Conservation (phyloP, 2,329 filamentous ascomycete genomes). For the Verticillium isaacii region DNA sequence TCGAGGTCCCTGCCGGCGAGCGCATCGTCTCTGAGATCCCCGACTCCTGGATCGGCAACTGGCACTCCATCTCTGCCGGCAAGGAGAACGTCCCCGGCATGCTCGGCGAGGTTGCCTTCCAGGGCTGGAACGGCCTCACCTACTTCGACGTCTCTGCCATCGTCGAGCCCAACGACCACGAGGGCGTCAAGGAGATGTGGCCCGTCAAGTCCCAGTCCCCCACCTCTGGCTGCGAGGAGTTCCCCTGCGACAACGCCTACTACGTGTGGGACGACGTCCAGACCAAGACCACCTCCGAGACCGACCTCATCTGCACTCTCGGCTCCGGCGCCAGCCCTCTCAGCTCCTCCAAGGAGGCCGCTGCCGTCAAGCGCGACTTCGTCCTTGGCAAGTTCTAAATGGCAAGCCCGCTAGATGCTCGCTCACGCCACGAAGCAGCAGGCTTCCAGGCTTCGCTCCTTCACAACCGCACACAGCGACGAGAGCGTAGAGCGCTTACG, state of each 20-base stretch:
- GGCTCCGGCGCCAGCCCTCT: conserved; percentile 27
- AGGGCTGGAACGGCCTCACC: conserved; percentile 41
- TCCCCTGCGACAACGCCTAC: conserved; percentile 52
- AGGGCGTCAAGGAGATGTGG: conserved; percentile 52
- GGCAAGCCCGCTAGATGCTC: neutral
- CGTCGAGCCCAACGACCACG: conserved; percentile 42
- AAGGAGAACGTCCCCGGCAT: conserved; percentile 38
- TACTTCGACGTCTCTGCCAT: conserved; percentile 59
- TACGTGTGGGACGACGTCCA: conserved; percentile 49
- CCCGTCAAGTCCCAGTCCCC: conserved; percentile 29
- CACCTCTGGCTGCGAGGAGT: conserved; percentile 45
- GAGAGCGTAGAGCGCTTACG: neutral
- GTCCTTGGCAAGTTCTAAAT: conserved; percentile 26
- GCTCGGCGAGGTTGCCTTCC: conserved; percentile 47
- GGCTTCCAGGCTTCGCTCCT: neutral
- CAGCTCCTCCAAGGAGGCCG: conserved; percentile 2
- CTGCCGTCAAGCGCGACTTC: conserved; percentile 23
- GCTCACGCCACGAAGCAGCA: neutral
- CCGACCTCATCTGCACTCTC: conserved; percentile 46
- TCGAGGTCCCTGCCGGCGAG: conserved; percentile 32
- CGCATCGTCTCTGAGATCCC: conserved; percentile 38
- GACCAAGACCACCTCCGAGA: conserved; percentile 46
- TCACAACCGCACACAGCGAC: neutral
- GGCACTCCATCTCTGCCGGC: conserved; percentile 43
- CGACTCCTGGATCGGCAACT: conserved; percentile 43